Base-by-base conservation (phyloP, 2,329 filamentous ascomycete genomes). In the Colletotrichum godetiae region DNA sequence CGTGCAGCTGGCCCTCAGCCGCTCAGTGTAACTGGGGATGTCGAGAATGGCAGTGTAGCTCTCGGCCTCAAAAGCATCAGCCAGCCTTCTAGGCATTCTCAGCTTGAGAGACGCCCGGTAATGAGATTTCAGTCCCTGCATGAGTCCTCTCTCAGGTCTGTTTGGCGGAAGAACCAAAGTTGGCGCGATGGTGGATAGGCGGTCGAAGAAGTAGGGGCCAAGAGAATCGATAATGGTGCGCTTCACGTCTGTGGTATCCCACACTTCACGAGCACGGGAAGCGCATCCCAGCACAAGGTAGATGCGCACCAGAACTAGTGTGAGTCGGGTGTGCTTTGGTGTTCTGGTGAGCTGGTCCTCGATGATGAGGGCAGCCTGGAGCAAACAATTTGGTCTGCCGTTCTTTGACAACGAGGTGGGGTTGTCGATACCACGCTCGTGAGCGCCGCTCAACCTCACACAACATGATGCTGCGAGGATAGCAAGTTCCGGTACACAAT, bases 141-240 rank as follows among this genome's bases (percentile, higher is more conserved):
- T 82, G 8, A 87, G 77, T 52, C 84, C 73, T 52, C 75, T 31
- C 52, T 59, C 62, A n/a, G 74, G 67, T 29, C 66, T 10, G 68
- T 66, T 63, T 6, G 74, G 72, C 13, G 76, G 72, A n/a, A 77
- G 74, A 55, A 86, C 85, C 56, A 84, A 75, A 0, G 81, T 82
- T 0, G 89, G 89, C 0, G 88, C 82, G 2, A 90, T 78, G 1
- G 84, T 87, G 1, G 88, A 88, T 6, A 91, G 79, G 2, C 89
- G 85, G 76, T 91, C 89, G 73, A 88, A 87, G 72, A 89, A 89
- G 1, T 89, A 80, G 0, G 88, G 86, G 3, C 83, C 88, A 0
- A 91, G 82, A 0, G 88, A 87, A 74, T 91, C 88, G n/a, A 89
- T 85, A 33, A 90, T 88, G 0, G 87, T 88, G 27, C 89, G 85